Conservation (phyloP, 164 flowering plant genomes). For the Vitis labrusca region DNA sequence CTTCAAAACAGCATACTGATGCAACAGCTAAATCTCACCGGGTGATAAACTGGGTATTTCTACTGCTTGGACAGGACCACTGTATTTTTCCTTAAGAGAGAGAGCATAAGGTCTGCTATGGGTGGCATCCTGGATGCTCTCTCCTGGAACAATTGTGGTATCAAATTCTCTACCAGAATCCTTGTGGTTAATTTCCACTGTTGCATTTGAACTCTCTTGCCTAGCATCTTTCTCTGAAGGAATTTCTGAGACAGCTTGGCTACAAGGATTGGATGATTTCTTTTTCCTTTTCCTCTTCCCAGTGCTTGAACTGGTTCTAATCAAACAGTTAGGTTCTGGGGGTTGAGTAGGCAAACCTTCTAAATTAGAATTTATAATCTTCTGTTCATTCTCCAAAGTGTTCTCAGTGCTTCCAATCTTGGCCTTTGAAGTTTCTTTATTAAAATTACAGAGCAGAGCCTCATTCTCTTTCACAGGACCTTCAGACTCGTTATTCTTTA, state of each 20-base stretch:
- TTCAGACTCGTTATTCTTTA: conserved; percentile 19
- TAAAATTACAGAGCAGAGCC: conserved; percentile 4
- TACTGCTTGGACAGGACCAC: conserved; percentile 11
- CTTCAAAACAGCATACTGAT: background rate
- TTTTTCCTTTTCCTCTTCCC: conserved; percentile 25
- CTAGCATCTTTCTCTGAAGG: conserved; percentile 12
- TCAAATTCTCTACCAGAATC: conserved; percentile 17
- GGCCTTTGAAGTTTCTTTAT: conserved; percentile 9
- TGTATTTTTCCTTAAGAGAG: conserved; percentile 11
- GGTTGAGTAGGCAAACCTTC: conserved; percentile 14
- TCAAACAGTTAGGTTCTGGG: conserved; percentile 8
- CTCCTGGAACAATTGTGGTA: conserved; percentile 8
- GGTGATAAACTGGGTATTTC: conserved; percentile 4
- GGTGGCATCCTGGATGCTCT: background rate
- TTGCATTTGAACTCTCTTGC: conserved; percentile 7
- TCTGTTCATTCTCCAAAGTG: conserved; percentile 9
- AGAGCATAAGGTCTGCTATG: conserved; percentile 5
- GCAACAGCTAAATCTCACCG: conserved; percentile 8
- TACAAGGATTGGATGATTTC: conserved; percentile 8
- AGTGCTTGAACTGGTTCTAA: conserved; percentile 1
- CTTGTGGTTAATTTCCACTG: background rate
- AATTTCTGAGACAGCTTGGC: conserved; percentile 11
- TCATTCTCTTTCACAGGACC: conserved; percentile 14
- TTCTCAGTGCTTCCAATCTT: conserved; percentile 2
- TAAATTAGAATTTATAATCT: conserved; percentile 3